Conservation (phyloP, 768 basidiomycete species). For the Stropharia rugosoannulata region DNA sequence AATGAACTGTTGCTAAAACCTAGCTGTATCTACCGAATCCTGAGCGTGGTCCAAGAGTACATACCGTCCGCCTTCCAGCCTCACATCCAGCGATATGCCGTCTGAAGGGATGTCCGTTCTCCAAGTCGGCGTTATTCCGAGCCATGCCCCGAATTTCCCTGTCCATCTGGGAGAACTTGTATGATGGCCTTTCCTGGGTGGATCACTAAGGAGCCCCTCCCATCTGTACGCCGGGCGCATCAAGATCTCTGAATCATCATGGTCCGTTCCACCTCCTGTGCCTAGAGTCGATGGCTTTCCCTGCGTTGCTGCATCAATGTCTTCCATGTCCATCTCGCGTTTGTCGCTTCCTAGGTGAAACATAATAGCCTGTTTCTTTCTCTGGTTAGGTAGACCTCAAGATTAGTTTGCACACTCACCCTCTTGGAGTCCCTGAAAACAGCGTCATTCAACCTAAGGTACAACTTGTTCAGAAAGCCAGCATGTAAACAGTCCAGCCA, state of each 20-base stretch:
- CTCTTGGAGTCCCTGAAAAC: slow-evolving; percentile 52
- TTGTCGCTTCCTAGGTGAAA: slow-evolving; percentile 58
- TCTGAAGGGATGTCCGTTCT: slow-evolving; percentile 46
- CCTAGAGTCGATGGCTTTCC: slow-evolving; percentile 54
- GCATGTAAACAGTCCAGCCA: slow-evolving; percentile 54
- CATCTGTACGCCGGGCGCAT: slow-evolving; percentile 64
- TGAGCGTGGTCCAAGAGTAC: slow-evolving; percentile 33
- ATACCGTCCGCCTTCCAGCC: slow-evolving; percentile 56
- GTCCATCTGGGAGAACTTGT: slow-evolving; percentile 37
- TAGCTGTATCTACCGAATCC: not conserved
- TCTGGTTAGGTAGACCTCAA: not conserved
- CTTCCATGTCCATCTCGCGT: slow-evolving; percentile 60
- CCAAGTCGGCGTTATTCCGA: slow-evolving; percentile 68
- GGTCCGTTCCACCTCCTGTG: slow-evolving; percentile 71
- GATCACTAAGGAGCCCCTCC: slow-evolving; percentile 67
- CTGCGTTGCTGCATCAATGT: slow-evolving; percentile 54
- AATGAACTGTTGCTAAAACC: not conserved
- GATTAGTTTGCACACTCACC: slow-evolving; percentile 19
- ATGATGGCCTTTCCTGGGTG: slow-evolving; percentile 34
- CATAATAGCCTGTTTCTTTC: slow-evolving; percentile 48
- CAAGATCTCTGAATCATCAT: slow-evolving; percentile 60
- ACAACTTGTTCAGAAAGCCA: slow-evolving; percentile 72
- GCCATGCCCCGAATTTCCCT: slow-evolving; percentile 64
- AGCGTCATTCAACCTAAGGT: slow-evolving; percentile 67
- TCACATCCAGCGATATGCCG: slow-evolving; percentile 62